Conservation (phyloP, 192 early-diverging fungal species). For the Gamsiella multidivaricata region DNA sequence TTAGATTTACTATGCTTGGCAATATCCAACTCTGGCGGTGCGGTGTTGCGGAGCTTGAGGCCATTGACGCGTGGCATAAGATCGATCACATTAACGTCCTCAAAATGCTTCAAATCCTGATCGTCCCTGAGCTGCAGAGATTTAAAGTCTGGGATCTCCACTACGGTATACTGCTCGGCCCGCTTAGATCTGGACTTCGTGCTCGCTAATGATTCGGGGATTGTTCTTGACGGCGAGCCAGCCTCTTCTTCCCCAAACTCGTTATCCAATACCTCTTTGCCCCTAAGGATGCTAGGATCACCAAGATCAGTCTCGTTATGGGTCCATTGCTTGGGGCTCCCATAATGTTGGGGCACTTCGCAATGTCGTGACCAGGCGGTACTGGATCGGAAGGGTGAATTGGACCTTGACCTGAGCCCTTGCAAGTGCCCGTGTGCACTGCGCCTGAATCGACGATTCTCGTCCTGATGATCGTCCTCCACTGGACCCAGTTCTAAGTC, state of each 20-base stretch:
- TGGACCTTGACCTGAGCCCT: slow-evolving; percentile 18
- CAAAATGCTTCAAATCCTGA: slow-evolving; percentile 1
- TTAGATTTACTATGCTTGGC: background rate
- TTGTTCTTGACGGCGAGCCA: background rate
- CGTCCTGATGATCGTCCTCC: background rate
- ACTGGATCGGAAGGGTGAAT: background rate
- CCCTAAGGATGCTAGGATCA: slow-evolving; percentile 6
- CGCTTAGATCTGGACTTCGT: background rate
- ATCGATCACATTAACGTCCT: slow-evolving; percentile 17
- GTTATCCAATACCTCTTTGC: slow-evolving; percentile 8
- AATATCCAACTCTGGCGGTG: slow-evolving; percentile 16
- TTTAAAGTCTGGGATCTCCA: slow-evolving; percentile 30
- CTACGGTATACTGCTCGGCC: slow-evolving; percentile 19
- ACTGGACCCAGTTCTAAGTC: slow-evolving; percentile 30
- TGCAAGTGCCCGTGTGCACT: background rate
- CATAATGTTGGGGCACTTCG: background rate
- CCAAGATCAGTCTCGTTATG: background rate
- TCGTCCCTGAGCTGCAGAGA: slow-evolving; percentile 14
- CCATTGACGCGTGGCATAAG: slow-evolving; percentile 9
- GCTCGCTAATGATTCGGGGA: background rate
- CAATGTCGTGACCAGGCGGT: background rate
- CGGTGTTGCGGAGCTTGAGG: slow-evolving; percentile 9
- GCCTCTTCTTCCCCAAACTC: slow-evolving; percentile 2
- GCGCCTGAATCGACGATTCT: background rate
- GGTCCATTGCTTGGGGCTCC: background rate